Base-by-base conservation (phyloP, 1,139 yeast species). In the Protomyces pachydermus region DNA sequence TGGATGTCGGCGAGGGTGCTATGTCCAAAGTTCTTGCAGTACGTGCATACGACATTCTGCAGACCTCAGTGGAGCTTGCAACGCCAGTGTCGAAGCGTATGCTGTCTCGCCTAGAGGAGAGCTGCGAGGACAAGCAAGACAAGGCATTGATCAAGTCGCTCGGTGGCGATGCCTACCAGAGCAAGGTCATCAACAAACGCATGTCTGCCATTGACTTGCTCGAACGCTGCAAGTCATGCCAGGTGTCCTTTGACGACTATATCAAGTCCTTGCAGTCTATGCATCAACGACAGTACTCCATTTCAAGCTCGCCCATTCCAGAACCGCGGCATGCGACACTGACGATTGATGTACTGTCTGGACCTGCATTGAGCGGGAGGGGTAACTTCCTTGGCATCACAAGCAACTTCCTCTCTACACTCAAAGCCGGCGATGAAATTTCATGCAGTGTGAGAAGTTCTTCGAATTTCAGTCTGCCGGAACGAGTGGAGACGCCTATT, bases 261-360 rank as follows among this genome's bases (percentile, higher is more conserved):
- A 38, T 61, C 56, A 46, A 56, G 16, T 39, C 55, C 1, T 56
- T 61, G 16, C 61, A 56, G 55, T 32, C 56, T 12, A 28, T 61
- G 52, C 54, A 56, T 16, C 61, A 55, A 32, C 38, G 65, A 25
- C 65, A 61, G 23, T 61, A 61, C 14, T 61, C 65, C 3, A 56
- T 61, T 37, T 61, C 65, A 23, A 55, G 61, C 48, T 61, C 65
- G 34, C 61, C 65, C 8, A 46, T 61, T 18, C 54, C 56, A 20
- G 42, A 57, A 14, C 65, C 65, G 14, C 35, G 18, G 16, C 52
- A 48, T 14, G 53, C 54, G 20, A 55, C 65, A 2, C 20, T 61
- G 56, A 61, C 65, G 28, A 48, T 61, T 34, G 54, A 56, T 48
- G 48, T 61, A 37, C 58, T 61, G 32, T 39, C 39, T 10, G 61